A percentile compares a stretch with the other conserved stretches of the same genome.
phyloP scores from a whole-genome alignment of 345 rosid genomes.

The Aegle marmelos region DNA sequence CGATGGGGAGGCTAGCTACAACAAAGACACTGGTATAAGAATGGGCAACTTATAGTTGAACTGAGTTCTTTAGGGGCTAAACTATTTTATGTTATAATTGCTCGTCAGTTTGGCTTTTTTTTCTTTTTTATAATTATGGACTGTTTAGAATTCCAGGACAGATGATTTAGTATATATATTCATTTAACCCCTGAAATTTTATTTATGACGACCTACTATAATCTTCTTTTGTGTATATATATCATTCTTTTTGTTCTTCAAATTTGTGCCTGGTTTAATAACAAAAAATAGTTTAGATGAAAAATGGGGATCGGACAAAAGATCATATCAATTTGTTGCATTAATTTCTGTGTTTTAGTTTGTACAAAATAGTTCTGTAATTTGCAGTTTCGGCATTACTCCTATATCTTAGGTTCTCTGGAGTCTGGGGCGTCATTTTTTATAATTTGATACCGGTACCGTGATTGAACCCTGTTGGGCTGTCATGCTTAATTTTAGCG shows the following conservation, averaged over 20 bases:
- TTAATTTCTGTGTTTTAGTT: too few species aligned
- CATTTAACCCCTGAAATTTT: neutral
- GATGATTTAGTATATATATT: neutral
- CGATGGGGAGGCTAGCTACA: conserved; percentile 27
- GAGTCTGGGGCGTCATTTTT: too few species aligned
- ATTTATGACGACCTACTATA: neutral
- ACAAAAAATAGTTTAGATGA: too few species aligned
- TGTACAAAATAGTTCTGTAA: too few species aligned
- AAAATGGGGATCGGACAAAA: too few species aligned
- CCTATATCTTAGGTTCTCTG: too few species aligned
- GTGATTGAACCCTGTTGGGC: too few species aligned
- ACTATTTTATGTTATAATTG: conserved; percentile 2
- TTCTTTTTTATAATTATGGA: conserved; percentile 1
- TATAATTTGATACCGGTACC: too few species aligned
- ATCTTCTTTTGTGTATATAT: neutral
- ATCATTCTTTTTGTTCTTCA: neutral
- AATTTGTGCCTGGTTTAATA: neutral
- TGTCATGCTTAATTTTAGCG: too few species aligned
- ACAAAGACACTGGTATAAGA: conserved; percentile 59
- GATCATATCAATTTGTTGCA: too few species aligned
- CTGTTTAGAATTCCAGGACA: neutral
- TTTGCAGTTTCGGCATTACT: too few species aligned
- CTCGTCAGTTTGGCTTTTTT: conserved; percentile 10
- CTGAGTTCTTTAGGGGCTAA: neutral
- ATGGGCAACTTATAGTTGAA: conserved; percentile 62